phyloP scores from a whole-genome alignment of 345 rosid species.

The Clausena lansium region DNA sequence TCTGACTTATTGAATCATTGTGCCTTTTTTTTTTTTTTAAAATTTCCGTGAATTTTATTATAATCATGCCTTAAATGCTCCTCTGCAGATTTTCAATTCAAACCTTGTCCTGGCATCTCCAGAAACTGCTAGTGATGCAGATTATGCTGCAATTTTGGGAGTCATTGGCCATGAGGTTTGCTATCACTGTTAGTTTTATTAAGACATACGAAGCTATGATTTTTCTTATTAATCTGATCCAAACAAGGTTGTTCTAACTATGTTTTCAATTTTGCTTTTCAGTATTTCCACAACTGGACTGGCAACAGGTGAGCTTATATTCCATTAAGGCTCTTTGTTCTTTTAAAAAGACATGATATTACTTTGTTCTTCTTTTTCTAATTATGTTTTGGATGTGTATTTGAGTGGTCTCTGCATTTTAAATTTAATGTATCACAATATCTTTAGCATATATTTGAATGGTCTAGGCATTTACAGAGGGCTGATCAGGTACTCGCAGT shows the following conservation, averaged over 20 bases:
- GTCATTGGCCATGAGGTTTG: conserved; percentile 98
- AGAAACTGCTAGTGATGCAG: conserved; percentile 92
- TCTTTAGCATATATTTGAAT: background rate
- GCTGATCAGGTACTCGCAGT: no score
- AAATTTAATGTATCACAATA: background rate
- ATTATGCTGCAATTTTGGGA: conserved; percentile 96
- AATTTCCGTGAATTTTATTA: background rate
- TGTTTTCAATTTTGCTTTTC: conserved; percentile 34
- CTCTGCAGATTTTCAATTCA: conserved; percentile 86
- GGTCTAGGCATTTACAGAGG: background rate
- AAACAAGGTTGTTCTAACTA: conserved; percentile 18
- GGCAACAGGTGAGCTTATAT: conserved; percentile 79
- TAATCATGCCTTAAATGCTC: conserved; percentile 23
- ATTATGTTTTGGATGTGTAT: background rate
- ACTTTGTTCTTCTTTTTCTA: conserved; percentile 2
- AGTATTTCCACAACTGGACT: conserved; percentile 99
- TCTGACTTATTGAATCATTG: conserved; percentile 1
- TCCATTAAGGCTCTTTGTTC: conserved; percentile 2
- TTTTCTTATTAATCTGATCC: background rate
- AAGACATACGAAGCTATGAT: background rate
- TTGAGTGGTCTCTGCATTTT: background rate
- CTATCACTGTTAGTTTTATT: conserved; percentile 4
- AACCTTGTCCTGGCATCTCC: conserved; percentile 98
- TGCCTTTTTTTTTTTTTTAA: background rate
- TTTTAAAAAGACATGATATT: background rate